Base-by-base conservation (phyloP, 108 stramenopile genomes). In the Phaeodactylum tricornutum region DNA sequence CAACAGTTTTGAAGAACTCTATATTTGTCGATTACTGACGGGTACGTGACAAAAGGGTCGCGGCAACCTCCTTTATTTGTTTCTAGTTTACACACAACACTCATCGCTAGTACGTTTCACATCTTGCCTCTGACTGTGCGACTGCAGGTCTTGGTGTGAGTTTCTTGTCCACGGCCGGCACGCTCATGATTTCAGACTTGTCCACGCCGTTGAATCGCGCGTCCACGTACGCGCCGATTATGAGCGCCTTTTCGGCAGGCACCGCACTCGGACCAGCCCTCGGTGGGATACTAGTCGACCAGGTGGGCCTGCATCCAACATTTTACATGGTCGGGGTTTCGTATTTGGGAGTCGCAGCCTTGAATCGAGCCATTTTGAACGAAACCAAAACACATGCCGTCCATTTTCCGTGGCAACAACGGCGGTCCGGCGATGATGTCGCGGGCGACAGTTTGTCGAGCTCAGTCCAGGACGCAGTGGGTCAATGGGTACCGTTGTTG, bases 141-240 rank as follows among this genome's bases (percentile, higher is more conserved):
- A n/a, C n/a, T n/a, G n/a, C n/a, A n/a, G 92, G 92, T 1, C 37
- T 90, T 48, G 87, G 87, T 6, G 86, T 89, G 1, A 75, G 84
- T 2, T 69, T 67, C 0, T 55, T 90, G 23, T 74, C 63, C 27
- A 82, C 85, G 11, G 86, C 79, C 2, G 73, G 73, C 14, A 81
- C 81, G 2, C 53, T 90, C 67, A 79, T 74, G 22, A 69, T 90
- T 11, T 78, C 85, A 16, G 92, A 94, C 51, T 66, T 81, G n/a
- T 75, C 73, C 35, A 94, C 87, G 0, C 83, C 81, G 17, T 49
- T 77, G 15, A 87, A 81, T 52, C 66, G 92, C 28, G 87, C 88
- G 0, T 52, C 59, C 2, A 83, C 86, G 0, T 77, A 84, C 61
- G 79, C 85, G 12, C 87, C 92, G 2, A 73, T 94, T 7, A 78